Base-by-base conservation (phyloP, 768 basidiomycete genomes). In the Hericium alpestre region DNA sequence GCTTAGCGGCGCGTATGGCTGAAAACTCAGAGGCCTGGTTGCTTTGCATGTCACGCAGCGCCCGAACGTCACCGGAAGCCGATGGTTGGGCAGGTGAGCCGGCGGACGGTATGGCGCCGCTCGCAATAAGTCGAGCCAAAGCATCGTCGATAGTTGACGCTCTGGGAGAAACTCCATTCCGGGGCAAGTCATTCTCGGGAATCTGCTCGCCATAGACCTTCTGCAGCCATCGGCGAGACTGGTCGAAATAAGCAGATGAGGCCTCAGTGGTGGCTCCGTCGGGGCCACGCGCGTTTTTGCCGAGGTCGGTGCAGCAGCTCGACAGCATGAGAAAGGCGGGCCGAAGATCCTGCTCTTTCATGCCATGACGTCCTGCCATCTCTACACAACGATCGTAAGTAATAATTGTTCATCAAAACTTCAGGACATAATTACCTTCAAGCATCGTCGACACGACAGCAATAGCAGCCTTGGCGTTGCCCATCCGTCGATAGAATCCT, bases 301-400 rank as follows among this genome's bases (percentile, higher is more conserved):
- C 73, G 54, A 82, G 63, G 61, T 82, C 81, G 2, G 70, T 69
- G 62, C 82, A 77, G 61, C 81, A 82, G 54, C 77, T 74, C 8
- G 81, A 75, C 15, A 82, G 70, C 65, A 82, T 71, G 9, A 83
- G 71, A 63, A 72, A 78, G 0, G 74, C 77, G 13, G 81, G 79
- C 60, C 73, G 77, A 40, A 81, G 68, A 4, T 74, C 69, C 23
- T 66, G 64, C 39, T 72, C 69, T 4, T 69, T 63, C 6, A 75
- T 66, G 20, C 71, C 68, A 56, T 70, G 68, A 13, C 67, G 63
- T 9, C 64, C 66, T 70, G 80, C 69, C 15, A 74, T 32, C 82
- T 82, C 59, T 48, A 27, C 8, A 38, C 32, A 10, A 9, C 15
- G 41, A 20, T 13, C 4, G 47, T 46, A 46, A 9, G 12, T 20